These are phyloP conservation scores for Ormosia semicastrata DNA, from an alignment of 306 rosid genomes.

Conservation along the genomic window DNA sequence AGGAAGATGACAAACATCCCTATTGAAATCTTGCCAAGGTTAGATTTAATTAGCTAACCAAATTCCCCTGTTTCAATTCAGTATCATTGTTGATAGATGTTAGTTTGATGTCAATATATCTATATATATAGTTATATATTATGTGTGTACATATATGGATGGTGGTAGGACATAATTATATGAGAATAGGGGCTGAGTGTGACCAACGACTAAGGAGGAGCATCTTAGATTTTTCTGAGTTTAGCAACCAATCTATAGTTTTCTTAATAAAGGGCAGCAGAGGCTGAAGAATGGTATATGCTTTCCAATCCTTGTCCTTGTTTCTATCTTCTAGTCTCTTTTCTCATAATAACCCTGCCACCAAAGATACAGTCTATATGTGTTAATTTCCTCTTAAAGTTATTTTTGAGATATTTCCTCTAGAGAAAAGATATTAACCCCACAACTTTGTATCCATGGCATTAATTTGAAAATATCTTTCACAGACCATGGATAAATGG, in stretches of 20 bases:
- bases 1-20: no score
- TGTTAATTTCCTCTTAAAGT: neutral
- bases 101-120: constrained; percentile 13
- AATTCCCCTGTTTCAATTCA: no score
- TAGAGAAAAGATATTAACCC: neutral
- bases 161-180: neutral
- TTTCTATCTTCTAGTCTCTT: constrained; percentile 3
- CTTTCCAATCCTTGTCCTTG: neutral
- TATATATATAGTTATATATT: neutral
- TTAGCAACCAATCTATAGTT: neutral
- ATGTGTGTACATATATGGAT: neutral
- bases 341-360: constrained; percentile 27
- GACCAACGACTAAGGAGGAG: neutral
- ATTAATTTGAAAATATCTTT: neutral
- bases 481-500: neutral
- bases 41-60: no score
- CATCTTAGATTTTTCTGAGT: neutral
- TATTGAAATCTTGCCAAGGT: no score
- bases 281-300: neutral
- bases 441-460: neutral
- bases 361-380: neutral
- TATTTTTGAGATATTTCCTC: neutral
- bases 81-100: neutral
- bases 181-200: neutral
- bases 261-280: neutral